phyloP scores from a whole-genome alignment of 176 grass and related monocot genomes.

The Panicum miliaceum region DNA sequence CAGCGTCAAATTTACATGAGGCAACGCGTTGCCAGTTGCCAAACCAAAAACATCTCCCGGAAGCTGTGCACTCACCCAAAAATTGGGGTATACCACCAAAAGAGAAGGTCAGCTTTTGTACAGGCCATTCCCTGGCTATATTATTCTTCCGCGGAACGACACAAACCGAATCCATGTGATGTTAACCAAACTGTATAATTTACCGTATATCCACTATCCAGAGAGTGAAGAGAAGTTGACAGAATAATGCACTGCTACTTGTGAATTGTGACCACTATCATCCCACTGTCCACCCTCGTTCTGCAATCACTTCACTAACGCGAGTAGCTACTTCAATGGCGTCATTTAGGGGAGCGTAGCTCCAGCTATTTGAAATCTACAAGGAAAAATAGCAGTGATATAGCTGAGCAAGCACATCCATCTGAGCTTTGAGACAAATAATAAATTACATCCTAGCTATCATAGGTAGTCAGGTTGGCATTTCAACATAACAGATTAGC shows the following conservation, averaged over 20 bases:
- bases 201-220: constrained; percentile 6
- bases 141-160: constrained; percentile 47
- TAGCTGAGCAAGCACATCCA: constrained; percentile 34
- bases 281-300: constrained; percentile 72
- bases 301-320: constrained; percentile 76
- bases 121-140: constrained; percentile 51
- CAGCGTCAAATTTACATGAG: constrained; percentile 31
- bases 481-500: background rate
- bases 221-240: constrained; percentile 19
- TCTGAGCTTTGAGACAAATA: background rate
- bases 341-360: constrained; percentile 86
- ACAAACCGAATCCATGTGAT: constrained; percentile 22
- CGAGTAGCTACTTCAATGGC: constrained; percentile 71
- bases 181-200: constrained; percentile 47
- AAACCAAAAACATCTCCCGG: constrained; percentile 30
- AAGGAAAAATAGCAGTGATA: constrained; percentile 32
- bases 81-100: constrained; percentile 33
- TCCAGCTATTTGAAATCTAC: constrained; percentile 89
- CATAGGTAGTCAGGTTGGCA: background rate
- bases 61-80: constrained; percentile 44
- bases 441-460: background rate
- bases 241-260: constrained; percentile 43
- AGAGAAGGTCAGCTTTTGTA: constrained; percentile 44
- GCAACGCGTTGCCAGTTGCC: background rate
- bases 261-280: constrained; percentile 40